Evolutionary conservation across 768 basidiomycete genomes (phyloP), one percentile per base, ranked within the genome.

Genomic region (Obba rivulosa): DNA sequence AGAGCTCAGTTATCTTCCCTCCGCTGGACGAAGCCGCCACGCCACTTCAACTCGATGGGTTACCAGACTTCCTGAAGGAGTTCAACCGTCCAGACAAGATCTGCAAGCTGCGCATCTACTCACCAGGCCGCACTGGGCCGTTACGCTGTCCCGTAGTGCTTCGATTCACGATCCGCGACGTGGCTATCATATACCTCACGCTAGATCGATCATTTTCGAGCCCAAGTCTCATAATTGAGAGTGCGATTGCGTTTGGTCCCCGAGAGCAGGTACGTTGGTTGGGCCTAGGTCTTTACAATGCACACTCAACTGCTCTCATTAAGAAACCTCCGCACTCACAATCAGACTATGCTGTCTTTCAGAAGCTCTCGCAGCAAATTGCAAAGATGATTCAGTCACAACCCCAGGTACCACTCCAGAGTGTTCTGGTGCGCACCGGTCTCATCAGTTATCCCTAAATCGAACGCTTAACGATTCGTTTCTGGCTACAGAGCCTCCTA

Each of bases 271-370:
- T 84, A 53, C 44, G 72, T 17, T 16, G 14, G 20, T 28, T 28
- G 20, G 14, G 49, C 28, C 28, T 11, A 47, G 44, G 24, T 22
- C 22, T 37, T 34, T 40, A 34, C 37, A 18, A 21, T 40, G 36
- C 28, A 37, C 21, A 28, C 37, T 51, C 8, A 42, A 45, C 42
- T 39, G 42, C 48, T 46, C 21, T 48, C 34, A 24, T 41, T 10
- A 51, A 87, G 85, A 85, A 80, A 67, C 64, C 75, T 24, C 80
- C 82, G 3, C 83, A 88, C 61, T 79, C 79, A 14, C 80, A 85
- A 55, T 86, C 85, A 11, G 78, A 80, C 31, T 89, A 75, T 63
- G 60, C 68, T 11, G 81, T 82, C 2, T 91, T 76, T 63, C 80
- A 76, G 56, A 75, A 69, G 51, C 61, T 91, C 21, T 79, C 85